Conservation (phyloP, 306 rosid species). For the Erythrophleum fordii region DNA sequence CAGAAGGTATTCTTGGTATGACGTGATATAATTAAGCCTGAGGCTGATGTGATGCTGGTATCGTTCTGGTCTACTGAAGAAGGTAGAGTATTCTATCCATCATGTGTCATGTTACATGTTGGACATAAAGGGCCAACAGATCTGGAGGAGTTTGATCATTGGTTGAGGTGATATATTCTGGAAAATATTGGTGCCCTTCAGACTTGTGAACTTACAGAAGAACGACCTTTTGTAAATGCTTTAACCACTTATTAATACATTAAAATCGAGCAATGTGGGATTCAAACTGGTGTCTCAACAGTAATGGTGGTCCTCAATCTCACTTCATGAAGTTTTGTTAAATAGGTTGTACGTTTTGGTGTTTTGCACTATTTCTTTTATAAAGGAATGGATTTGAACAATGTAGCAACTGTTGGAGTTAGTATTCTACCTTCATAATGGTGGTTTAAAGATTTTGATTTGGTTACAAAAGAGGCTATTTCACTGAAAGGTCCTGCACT, state of each 20-base stretch:
- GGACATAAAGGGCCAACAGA: conserved; percentile 37
- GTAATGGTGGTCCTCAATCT: not conserved
- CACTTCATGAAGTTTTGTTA: not conserved
- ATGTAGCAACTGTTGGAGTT: not conserved
- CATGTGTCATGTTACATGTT: no score
- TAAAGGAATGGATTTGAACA: not conserved
- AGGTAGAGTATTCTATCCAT: conserved; percentile 41
- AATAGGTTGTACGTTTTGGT: not conserved
- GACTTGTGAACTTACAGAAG: not conserved
- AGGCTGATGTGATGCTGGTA: conserved; percentile 49
- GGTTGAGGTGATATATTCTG: conserved; percentile 7
- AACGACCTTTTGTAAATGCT: not conserved
- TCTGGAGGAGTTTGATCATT: not conserved
- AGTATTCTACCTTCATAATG: not conserved
- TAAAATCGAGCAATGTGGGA: not conserved
- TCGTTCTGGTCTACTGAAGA: conserved; percentile 38
- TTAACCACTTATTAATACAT: not conserved
- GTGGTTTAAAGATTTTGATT: not conserved
- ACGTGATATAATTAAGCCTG: conserved; percentile 55
- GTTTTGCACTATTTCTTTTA: not conserved
- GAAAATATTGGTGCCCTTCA: not conserved
- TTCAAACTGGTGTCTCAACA: not conserved
- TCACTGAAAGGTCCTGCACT: not conserved
- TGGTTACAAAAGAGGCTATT: not conserved
- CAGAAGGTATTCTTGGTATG: conserved; percentile 56